Evolutionary conservation across 768 basidiomycete species (phyloP).

Genomic region (Neoboletus subvelutipes): DNA sequence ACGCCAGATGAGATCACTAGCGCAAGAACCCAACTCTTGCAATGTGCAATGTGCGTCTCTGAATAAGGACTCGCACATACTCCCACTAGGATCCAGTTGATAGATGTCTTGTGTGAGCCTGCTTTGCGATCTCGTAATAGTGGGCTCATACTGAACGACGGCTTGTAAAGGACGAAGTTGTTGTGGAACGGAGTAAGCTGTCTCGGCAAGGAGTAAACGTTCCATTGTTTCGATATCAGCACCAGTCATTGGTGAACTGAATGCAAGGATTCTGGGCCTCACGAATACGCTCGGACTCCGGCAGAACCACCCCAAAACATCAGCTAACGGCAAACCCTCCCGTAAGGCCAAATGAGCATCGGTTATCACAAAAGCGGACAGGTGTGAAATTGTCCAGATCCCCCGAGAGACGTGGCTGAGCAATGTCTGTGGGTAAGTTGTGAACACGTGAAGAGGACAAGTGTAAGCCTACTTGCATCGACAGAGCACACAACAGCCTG

Average conservation of each 20-base stretch:
- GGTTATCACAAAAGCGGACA: constrained; percentile 44
- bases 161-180: constrained; percentile 46
- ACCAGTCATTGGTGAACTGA: constrained; percentile 30
- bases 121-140: constrained; percentile 36
- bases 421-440: constrained; percentile 34
- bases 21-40: constrained; percentile 63
- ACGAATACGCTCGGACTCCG: constrained; percentile 33
- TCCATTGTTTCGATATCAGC: constrained; percentile 40
- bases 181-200: constrained; percentile 38
- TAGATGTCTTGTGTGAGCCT: constrained; percentile 48
- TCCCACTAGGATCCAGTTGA: constrained; percentile 41
- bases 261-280: constrained; percentile 46
- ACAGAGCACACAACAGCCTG: constrained; percentile 43
- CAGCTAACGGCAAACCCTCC: constrained; percentile 40
- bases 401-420: constrained; percentile 39
- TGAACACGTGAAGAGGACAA: constrained; percentile 2
- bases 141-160: constrained; percentile 53
- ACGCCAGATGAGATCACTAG: constrained; percentile 70
- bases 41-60: constrained; percentile 46
- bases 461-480: constrained; percentile 34
- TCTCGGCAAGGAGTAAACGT: constrained; percentile 38
- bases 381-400: constrained; percentile 42
- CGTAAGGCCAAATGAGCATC: constrained; percentile 41
- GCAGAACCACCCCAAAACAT: constrained; percentile 48
- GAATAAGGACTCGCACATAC: constrained; percentile 43